Evolutionary conservation across 768 basidiomycete genomes (phyloP), one percentile per base, ranked within the genome.

Genomic region (Lentinula guzmanii): DNA sequence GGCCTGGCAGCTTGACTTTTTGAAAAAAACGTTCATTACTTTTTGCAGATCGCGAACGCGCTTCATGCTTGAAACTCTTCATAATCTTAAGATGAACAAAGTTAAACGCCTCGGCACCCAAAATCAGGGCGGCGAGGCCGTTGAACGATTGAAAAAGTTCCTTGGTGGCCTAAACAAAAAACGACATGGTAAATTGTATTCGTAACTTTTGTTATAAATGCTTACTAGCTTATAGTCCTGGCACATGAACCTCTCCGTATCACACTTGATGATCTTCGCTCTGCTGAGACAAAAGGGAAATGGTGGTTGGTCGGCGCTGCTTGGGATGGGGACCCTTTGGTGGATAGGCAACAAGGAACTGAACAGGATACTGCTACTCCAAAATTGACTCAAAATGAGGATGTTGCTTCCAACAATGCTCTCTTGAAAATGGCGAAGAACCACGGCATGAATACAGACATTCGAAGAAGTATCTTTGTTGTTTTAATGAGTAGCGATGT

Each of bases 271-370:
- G 96, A 98, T 73, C 81, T 98, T 5, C 91, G 84, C 62, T 83
- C 86, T 0, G 87, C 93, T 1, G 86, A 92, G 60, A 90, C 82
- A 10, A 91, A 87, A 69, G 97, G 95, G 4, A 97, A 97, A 76
- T 98, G 97, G 97, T 98, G 97, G 96, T 80, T 98, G 2, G 92
- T 98, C 39, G 97, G 96, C 16, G 93, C 96, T 1, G 96, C 92
- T 0, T 99, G 96, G 96, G 82, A 83, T 35, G 95, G 95, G 2
- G 87, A 98, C 67, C 95, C 97, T 7, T 82, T 98, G 3, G 79
- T 87, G 18, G 95, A 98, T 60, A 83, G 80, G 48, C 82, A 83
- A 61, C 79, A 74, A 4, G 71, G 74, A 33, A 66, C 70, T 45
- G 67, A 8, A 7, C 50, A 70, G 21, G 62, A 69, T 4, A 52